A percentile compares a stretch with the other conserved stretches of the same genome.
phyloP scores from a whole-genome alignment of 352 stramenopile species.

The Elongisporangium prolatum region DNA sequence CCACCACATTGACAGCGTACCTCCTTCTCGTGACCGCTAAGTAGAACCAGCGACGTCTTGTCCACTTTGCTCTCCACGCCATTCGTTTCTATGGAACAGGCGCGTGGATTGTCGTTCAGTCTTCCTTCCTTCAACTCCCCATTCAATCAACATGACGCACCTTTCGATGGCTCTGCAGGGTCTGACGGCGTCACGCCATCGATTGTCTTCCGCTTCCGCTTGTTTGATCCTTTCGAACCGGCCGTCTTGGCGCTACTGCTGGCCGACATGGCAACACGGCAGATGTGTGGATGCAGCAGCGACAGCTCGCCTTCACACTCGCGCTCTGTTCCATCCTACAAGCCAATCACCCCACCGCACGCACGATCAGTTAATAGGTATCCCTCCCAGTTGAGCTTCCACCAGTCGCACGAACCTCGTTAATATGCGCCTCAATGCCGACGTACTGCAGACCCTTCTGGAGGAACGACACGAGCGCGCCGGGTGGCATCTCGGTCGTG shows the following conservation, averaged over 20 bases:
- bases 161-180: constrained; percentile 59
- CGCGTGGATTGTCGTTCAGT: background rate
- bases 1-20: constrained; percentile 9
- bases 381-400: background rate
- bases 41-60: constrained; percentile 55
- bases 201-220: constrained; percentile 72
- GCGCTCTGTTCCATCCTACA: constrained; percentile 77
- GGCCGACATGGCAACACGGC: constrained; percentile 75
- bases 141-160: constrained; percentile 11
- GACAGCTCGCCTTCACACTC: constrained; percentile 89
- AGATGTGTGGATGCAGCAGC: constrained; percentile 90
- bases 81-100: constrained; percentile 36
- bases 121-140: background rate
- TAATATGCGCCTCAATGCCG: constrained; percentile 88
- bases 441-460: constrained; percentile 98
- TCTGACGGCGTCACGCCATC: constrained; percentile 47
- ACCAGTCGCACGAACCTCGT: constrained; percentile 47
- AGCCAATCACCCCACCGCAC: background rate
- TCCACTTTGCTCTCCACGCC: constrained; percentile 51
- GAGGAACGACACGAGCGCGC: constrained; percentile 96
- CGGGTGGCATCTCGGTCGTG: constrained; percentile 92
- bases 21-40: constrained; percentile 84
- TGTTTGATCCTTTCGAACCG: constrained; percentile 59
- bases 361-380: background rate
- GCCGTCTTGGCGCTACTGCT: constrained; percentile 57